Base-by-base conservation (phyloP, 2,329 filamentous ascomycete species). In the Ilyonectria mors-panacis region DNA sequence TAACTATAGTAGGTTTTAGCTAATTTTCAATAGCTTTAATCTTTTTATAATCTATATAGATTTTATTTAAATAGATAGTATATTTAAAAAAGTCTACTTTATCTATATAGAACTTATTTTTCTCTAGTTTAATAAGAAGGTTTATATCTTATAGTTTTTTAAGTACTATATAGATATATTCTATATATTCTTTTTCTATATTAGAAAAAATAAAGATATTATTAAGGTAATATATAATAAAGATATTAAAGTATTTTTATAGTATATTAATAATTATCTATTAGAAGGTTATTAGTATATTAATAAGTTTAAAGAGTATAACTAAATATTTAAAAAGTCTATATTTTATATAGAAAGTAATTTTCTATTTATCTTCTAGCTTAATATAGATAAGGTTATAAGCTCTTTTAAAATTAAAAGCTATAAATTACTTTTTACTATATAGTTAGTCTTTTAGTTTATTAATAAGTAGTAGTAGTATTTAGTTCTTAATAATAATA, bases 361-460 rank as follows among this genome's bases (percentile, higher is more conserved):
- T 81, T 53, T 78, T 80, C 72, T 70, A 81, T 67, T 81, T 72
- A 45, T 82, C 54, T 9, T 75, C 73, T 72, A 73, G 35, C n/a
- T 66, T 71, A 48, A 82, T 80, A 10, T 70, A 37, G 1, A 82
- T 75, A 2, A 70, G n/a, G n/a, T n/a, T n/a, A n/a, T n/a, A n/a
- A n/a, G n/a, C n/a, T n/a, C n/a, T n/a, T n/a, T n/a, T n/a, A n/a
- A n/a, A n/a, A n/a, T n/a, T n/a, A n/a, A n/a, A n/a, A n/a, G n/a
- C n/a, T n/a, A n/a, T n/a, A n/a, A n/a, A n/a, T n/a, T n/a, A n/a
- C n/a, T 59, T 51, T 26, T 56, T 67, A 23, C 62, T 65, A 19
- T 54, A 58, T 13, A 78, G 33, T 19, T 42, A 13, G 51, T 77
- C 65, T n/a, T 70, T 61, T 48, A 70, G 61, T 57, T 78, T 63